Base-by-base conservation (phyloP, 2,329 filamentous ascomycete species). In the Pseudogymnoascus sp. region DNA sequence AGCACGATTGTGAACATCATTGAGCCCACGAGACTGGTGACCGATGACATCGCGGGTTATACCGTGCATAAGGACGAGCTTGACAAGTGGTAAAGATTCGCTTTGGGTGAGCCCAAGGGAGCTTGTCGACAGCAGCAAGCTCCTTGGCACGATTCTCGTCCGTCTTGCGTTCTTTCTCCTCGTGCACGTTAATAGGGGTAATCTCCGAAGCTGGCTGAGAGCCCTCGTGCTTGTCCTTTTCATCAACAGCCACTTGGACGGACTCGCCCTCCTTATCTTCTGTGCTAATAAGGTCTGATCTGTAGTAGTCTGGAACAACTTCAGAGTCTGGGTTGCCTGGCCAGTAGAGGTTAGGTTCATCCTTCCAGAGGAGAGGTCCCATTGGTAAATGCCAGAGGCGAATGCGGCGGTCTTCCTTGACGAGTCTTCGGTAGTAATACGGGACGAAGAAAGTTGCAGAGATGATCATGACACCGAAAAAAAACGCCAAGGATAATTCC, bases 371-470 rank as follows among this genome's bases (percentile, higher is more conserved):
- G 4, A 75, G 66, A 24, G 75, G 75, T 4, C 74, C 75, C 24
- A 70, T 38, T 61, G 72, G 64, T 37, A 76, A 67, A 60, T 73
- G 67, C 66, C 70, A 75, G 65, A 68, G 71, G 56, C 68, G 65
- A 16, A 76, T 50, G n/a, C 67, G 67, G 40, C 67, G 65, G 60
- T 76, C 75, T 24, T 70, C 68, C 60, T 67, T 67, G 61, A 76
- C 68, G 62, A 75, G 67, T 24, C 59, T 66, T 10, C 56, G 41
- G 22, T 74, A 66, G 38, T 73, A 65, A 62, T 70, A 76, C 3
- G 75, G 74, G 1, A 76, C 68, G 66, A 76, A 74, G 68, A 76
- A 76, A 61, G 75, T 59, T 35, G 69, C 70, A 7, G 68, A 35
- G 24, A 71, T 33, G 46, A 66, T 28, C 22, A 64, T 59, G 11